Evolutionary conservation across 805 yeast species (phyloP).

Genomic region (Cyberlindnera meyerae): DNA sequence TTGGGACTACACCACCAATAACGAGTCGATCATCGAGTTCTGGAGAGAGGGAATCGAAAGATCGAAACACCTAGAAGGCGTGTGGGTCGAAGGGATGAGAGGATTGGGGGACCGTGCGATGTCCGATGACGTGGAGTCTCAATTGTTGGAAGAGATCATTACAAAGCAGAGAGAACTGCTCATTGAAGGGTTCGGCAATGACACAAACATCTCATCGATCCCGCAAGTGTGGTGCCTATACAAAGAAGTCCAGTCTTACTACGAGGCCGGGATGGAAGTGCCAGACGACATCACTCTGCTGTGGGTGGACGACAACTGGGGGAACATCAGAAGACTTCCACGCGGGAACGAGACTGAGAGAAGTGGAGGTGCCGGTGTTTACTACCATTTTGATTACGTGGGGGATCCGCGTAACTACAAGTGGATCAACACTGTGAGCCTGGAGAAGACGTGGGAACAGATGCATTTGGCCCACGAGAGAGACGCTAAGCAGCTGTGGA

Average conservation of each 20-base stretch:
- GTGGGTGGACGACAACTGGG: conserved; percentile 16
- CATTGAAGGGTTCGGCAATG: conserved; percentile 7
- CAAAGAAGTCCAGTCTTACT: conserved; percentile 12
- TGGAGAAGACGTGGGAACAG: conserved; percentile 15
- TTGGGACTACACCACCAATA: conserved; percentile 15
- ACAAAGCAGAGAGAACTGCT: conserved; percentile 6
- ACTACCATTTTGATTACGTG: conserved; percentile 15
- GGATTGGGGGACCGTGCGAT: conserved; percentile 11
- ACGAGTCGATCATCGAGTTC: conserved; percentile 9
- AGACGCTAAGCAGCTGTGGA: conserved; percentile 12
- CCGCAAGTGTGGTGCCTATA: conserved; percentile 15
- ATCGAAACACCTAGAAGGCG: conserved; percentile 9
- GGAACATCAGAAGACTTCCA: conserved; percentile 13
- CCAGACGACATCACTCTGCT: conserved; percentile 11
- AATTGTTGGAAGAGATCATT: conserved; percentile 9
- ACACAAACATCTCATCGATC: conserved; percentile 8
- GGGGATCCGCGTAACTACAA: conserved; percentile 14
- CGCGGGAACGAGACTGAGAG: conserved; percentile 11
- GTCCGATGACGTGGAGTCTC: conserved; percentile 9
- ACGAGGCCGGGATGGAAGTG: conserved; percentile 9
- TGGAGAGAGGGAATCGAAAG: conserved; percentile 11
- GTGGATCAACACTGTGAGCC: conserved; percentile 12
- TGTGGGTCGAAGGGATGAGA: conserved; percentile 15
- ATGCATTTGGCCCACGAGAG: conserved; percentile 12
- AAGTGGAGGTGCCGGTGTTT: conserved; percentile 13